These are phyloP conservation scores for Mucor indicus DNA, from an alignment of 371 early-diverging fungal genomes.

Conservation along the genomic window DNA sequence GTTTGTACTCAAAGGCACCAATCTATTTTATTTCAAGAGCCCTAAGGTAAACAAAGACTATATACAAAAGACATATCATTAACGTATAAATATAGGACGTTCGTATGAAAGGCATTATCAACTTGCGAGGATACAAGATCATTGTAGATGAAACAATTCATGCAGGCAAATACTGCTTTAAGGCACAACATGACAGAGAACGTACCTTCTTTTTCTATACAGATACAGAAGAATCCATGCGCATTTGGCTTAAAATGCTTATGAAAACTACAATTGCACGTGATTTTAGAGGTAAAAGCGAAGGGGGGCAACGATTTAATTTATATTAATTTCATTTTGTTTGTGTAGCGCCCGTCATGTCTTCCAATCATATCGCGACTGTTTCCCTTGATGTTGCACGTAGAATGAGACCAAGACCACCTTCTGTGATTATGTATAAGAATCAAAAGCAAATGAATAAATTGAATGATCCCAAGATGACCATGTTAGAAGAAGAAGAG, in stretches of 20 bases:
- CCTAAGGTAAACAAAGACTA: slow-evolving; percentile 37
- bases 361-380: slow-evolving; percentile 64
- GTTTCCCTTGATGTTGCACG: slow-evolving; percentile 62
- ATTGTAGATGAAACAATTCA: slow-evolving; percentile 60
- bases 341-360: slow-evolving; percentile 67
- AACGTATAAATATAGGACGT: slow-evolving; percentile 30
- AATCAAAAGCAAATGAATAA: slow-evolving; percentile 6
- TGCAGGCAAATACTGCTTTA: slow-evolving; percentile 69
- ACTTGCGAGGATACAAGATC: slow-evolving; percentile 57
- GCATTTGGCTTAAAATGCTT: slow-evolving; percentile 61
- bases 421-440: slow-evolving; percentile 55
- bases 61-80: background rate
- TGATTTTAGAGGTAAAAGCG: slow-evolving; percentile 40
- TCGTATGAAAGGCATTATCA: slow-evolving; percentile 56
- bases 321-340: no score
- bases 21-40: slow-evolving; percentile 62
- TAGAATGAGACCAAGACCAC: slow-evolving; percentile 63
- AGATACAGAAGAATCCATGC: slow-evolving; percentile 56
- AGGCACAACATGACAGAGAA: slow-evolving; percentile 62
- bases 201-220: slow-evolving; percentile 65
- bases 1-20: slow-evolving; percentile 64
- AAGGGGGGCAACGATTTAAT: no score
- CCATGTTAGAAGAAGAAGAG: slow-evolving; percentile 29
- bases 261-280: slow-evolving; percentile 75
- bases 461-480: slow-evolving; percentile 17